Percentiles rank a stretch among this genome's conserved stretches.
Evolutionary conservation across 495 filamentous ascomycete species (phyloP).

Genomic region (Daldinia decipiens): DNA sequence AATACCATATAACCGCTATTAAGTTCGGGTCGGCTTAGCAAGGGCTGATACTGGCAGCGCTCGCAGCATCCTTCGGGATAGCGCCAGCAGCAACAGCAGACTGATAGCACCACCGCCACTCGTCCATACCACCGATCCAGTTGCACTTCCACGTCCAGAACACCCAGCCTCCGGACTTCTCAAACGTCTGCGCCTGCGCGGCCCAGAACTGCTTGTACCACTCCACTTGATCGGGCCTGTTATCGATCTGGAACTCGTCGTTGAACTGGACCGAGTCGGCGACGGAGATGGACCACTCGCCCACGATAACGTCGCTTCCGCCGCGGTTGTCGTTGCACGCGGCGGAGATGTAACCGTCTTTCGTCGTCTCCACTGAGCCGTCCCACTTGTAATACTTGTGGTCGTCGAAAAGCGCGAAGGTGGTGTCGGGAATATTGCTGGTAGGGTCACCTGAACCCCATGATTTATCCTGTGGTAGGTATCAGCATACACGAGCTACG

Average conservation of each 20-base stretch:
- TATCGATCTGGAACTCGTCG: constrained; percentile 54
- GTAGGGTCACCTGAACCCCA: constrained; percentile 49
- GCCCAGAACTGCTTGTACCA: constrained; percentile 70
- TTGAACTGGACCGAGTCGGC: constrained; percentile 57
- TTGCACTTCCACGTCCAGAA: constrained; percentile 72
- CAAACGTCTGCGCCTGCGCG: constrained; percentile 66
- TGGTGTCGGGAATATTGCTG: constrained; percentile 40
- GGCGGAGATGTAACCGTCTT: constrained; percentile 58
- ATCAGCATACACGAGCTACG: constrained; percentile 14
- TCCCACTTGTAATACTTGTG: constrained; percentile 67
- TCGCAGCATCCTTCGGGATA: constrained; percentile 55
- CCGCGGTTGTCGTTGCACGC: constrained; percentile 63
- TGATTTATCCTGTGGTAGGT: constrained; percentile 49
- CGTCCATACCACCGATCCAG: constrained; percentile 57
- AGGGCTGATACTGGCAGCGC: constrained; percentile 32
- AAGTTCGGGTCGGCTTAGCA: constrained; percentile 21
- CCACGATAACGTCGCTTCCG: constrained; percentile 61
- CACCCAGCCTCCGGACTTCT: constrained; percentile 68
- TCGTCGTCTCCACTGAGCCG: constrained; percentile 51
- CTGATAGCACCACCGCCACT: constrained; percentile 70
- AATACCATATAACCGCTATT: not conserved
- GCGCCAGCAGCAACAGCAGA: constrained; percentile 60
- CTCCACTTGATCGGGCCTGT: constrained; percentile 54
- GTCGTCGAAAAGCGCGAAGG: constrained; percentile 47
- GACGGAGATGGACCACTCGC: constrained; percentile 66